These are phyloP conservation scores for Erythrophleum fordii DNA, from an alignment of 306 rosid genomes.

Conservation along the genomic window DNA sequence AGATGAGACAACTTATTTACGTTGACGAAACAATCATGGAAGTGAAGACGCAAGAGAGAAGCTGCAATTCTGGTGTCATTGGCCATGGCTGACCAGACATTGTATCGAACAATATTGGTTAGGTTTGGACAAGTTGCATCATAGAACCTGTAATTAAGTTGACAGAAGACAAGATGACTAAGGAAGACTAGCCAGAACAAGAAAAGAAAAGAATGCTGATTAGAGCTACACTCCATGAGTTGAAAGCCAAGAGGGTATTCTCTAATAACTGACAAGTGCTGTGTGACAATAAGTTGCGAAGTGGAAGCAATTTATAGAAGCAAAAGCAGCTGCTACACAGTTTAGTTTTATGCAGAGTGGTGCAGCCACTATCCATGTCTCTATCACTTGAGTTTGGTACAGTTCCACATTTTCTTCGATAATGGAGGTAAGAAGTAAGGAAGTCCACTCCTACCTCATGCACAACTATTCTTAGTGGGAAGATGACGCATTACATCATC, in stretches of 20 bases:
- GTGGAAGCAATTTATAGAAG: conserved; percentile 46
- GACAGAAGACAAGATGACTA: conserved; percentile 55
- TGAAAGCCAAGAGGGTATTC: background rate
- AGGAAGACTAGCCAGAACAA: conserved; percentile 57
- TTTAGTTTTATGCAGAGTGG: conserved; percentile 50
- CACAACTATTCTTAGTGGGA: conserved; percentile 49
- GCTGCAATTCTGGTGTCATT: conserved; percentile 90
- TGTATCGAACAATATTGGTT: conserved; percentile 53
- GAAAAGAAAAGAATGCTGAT: conserved; percentile 40
- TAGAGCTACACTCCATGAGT: conserved; percentile 44
- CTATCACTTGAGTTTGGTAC: conserved; percentile 49
- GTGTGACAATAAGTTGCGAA: conserved; percentile 32
- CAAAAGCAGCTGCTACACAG: background rate
- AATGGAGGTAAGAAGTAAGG: conserved; percentile 27
- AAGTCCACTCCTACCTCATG: conserved; percentile 27
- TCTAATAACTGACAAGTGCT: conserved; percentile 31
- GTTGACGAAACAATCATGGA: conserved; percentile 86
- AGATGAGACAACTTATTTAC: conserved; percentile 45
- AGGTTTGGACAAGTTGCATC: conserved; percentile 72
- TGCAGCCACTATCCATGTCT: conserved; percentile 58
- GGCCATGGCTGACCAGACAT: conserved; percentile 65
- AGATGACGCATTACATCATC: conserved; percentile 41
- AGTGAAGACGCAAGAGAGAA: conserved; percentile 94
- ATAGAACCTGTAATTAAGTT: conserved; percentile 75
- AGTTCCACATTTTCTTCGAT: conserved; percentile 43